Conservation (phyloP, 148 eudicot genomes). For the Nepenthes mirabilis region DNA sequence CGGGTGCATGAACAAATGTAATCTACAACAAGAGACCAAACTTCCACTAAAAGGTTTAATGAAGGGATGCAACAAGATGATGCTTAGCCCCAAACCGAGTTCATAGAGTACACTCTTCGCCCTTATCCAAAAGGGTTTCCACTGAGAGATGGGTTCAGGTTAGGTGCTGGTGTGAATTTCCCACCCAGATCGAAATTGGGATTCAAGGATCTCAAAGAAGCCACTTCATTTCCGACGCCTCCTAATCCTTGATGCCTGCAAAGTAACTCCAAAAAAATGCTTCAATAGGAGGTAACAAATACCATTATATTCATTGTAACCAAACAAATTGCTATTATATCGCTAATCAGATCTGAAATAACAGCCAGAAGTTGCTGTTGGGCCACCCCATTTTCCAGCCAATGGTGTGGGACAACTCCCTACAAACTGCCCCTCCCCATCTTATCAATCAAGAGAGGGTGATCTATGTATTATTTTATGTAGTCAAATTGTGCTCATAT, state of each 20-base stretch:
- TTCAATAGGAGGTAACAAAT: background rate
- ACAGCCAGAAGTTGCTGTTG: background rate
- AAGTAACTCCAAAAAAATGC: conserved; percentile 4
- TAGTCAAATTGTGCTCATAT: too few relatives aligned
- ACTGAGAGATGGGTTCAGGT: conserved; percentile 38
- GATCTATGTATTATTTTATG: too few relatives aligned
- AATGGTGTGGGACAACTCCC: too few relatives aligned
- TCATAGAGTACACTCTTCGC: conserved; percentile 1
- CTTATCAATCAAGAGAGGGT: too few relatives aligned
- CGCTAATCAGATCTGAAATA: background rate
- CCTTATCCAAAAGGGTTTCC: conserved; percentile 83
- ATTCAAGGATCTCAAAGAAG: conserved; percentile 25
- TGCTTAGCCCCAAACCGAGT: conserved; percentile 1
- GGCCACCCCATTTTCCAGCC: too few relatives aligned
- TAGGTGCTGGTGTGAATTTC: conserved; percentile 30
- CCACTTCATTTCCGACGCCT: conserved; percentile 25
- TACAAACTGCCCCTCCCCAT: too few relatives aligned
- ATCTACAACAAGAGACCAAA: too few relatives aligned
- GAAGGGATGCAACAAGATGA: conserved; percentile 8
- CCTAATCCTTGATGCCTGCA: conserved; percentile 51
- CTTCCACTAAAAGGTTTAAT: background rate
- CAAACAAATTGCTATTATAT: too few relatives aligned
- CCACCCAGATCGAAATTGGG: conserved; percentile 28
- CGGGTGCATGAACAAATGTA: too few relatives aligned
- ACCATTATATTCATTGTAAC: background rate